phyloP scores from a whole-genome alignment of 768 basidiomycete species.

The Leccinellum luteum region DNA sequence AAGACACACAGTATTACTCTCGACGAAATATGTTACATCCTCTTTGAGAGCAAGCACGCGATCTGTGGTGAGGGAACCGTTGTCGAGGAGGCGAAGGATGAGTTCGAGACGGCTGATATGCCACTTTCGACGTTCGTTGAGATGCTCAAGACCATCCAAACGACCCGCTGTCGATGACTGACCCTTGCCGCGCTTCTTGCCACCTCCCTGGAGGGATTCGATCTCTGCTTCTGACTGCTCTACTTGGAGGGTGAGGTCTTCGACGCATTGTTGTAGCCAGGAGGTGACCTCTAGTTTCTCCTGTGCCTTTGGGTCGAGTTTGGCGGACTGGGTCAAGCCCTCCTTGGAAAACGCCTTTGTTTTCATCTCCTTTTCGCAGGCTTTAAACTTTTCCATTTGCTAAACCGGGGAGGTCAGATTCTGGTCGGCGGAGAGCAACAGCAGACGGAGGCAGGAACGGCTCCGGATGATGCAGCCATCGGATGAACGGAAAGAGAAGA shows the following conservation, averaged over 20 bases:
- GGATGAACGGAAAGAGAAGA: not conserved
- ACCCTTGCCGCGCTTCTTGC: constrained; percentile 83
- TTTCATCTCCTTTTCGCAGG: constrained; percentile 99
- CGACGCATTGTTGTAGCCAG: constrained; percentile 88
- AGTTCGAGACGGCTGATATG: constrained; percentile 91
- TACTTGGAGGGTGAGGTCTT: constrained; percentile 89
- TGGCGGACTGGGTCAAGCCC: constrained; percentile 89
- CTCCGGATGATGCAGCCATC: constrained; percentile 1
- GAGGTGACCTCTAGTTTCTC: constrained; percentile 87
- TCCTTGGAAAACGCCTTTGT: constrained; percentile 99
- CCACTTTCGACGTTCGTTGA: constrained; percentile 96
- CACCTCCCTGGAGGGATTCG: constrained; percentile 73
- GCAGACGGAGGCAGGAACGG: constrained; percentile 7
- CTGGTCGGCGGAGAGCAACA: constrained; percentile 5
- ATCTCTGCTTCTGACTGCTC: constrained; percentile 95
- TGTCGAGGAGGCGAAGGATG: constrained; percentile 89
- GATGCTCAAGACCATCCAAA: constrained; percentile 75
- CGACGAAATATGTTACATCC: constrained; percentile 94
- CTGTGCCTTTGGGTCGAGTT: constrained; percentile 95
- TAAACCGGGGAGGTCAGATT: constrained; percentile 33
- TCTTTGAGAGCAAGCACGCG: constrained; percentile 83
- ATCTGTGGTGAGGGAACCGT: constrained; percentile 83
- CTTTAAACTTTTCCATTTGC: constrained; percentile 99
- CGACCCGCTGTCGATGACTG: constrained; percentile 65
- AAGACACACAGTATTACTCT: constrained; percentile 83